Evolutionary conservation across 75 land plant genomes (phyloP).

Genomic region (Adiantum capillusveneris): DNA sequence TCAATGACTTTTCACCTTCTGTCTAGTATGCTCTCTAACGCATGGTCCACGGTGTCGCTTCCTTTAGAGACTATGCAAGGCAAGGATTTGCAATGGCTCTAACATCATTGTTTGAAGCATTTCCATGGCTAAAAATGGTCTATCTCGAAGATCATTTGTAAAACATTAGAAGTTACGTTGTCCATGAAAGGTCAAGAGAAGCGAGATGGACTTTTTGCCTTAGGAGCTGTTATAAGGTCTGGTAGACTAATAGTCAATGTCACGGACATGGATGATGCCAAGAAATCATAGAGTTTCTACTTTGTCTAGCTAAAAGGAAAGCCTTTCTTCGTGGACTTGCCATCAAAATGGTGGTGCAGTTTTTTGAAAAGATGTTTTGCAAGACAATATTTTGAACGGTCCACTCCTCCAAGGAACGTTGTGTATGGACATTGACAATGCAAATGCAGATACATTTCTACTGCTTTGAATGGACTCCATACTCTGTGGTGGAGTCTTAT

Average conservation of each 20-base stretch:
- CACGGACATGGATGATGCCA: slow-evolving; percentile 14
- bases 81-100: slow-evolving; percentile 90
- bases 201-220: slow-evolving; percentile 84
- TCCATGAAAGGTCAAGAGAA: slow-evolving; percentile 96
- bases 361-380: slow-evolving; percentile 49
- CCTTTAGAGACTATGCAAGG: slow-evolving; percentile 93
- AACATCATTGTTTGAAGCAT: slow-evolving; percentile 37
- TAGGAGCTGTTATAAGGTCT: slow-evolving; percentile 79
- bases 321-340: slow-evolving; percentile 86
- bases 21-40: slow-evolving; percentile 80
- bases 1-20: slow-evolving; percentile 59
- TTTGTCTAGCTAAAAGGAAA: slow-evolving; percentile 64
- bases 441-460: slow-evolving; percentile 75
- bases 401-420: slow-evolving; percentile 59
- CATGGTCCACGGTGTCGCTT: slow-evolving; percentile 87
- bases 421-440: slow-evolving; percentile 39
- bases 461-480: slow-evolving; percentile 47
- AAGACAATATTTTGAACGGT: slow-evolving; percentile 49
- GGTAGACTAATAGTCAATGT: slow-evolving; percentile 41
- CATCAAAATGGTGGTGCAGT: slow-evolving; percentile 44
- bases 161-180: slow-evolving; percentile 64
- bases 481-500: slow-evolving; percentile 28
- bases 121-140: slow-evolving; percentile 47
- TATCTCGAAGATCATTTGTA: slow-evolving; percentile 53
- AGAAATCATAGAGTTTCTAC: slow-evolving; percentile 41